phyloP scores from a whole-genome alignment of 2,329 filamentous ascomycete genomes.

The Teratosphaeriaceae sp. region DNA sequence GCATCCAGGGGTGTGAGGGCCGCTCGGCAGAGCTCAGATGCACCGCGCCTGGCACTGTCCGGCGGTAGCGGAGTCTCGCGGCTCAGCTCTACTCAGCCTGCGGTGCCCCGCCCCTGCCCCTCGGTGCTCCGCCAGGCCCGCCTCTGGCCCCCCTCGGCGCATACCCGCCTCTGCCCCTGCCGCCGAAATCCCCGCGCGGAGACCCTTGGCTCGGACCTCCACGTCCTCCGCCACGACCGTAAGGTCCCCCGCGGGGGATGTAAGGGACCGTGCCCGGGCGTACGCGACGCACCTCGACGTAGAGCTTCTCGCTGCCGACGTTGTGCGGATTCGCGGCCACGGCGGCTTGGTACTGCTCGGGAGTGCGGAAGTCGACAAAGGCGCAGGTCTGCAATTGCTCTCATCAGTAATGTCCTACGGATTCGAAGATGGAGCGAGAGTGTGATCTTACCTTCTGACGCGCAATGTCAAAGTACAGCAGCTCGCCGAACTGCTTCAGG shows the following conservation, averaged over 20 bases:
- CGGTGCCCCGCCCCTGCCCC: neutral
- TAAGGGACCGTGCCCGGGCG: conserved; percentile 32
- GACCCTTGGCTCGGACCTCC: neutral
- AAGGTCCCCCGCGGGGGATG: conserved; percentile 28
- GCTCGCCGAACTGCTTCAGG: conserved; percentile 62
- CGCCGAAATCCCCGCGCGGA: neutral
- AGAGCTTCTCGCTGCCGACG: conserved; percentile 74
- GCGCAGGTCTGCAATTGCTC: conserved; percentile 69
- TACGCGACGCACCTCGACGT: conserved; percentile 81
- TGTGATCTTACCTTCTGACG: conserved; percentile 61
- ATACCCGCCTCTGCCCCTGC: neutral
- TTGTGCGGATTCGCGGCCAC: conserved; percentile 77
- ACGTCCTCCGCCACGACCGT: conserved; percentile 1
- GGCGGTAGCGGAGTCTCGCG: too few relatives aligned
- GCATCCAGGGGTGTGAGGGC: too few relatives aligned
- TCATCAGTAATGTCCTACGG: neutral
- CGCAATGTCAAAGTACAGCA: conserved; percentile 58
- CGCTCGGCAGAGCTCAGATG: too few relatives aligned
- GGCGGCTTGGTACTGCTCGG: conserved; percentile 76
- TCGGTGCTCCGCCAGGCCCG: neutral
- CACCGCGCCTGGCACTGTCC: too few relatives aligned
- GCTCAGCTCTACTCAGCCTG: too few relatives aligned
- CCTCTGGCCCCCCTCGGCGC: too few relatives aligned
- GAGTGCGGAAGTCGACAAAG: conserved; percentile 85
- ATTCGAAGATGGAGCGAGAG: too few relatives aligned